Base-by-base conservation (phyloP, 371 early-diverging fungal genomes). In the Catenaria anguillulae region DNA sequence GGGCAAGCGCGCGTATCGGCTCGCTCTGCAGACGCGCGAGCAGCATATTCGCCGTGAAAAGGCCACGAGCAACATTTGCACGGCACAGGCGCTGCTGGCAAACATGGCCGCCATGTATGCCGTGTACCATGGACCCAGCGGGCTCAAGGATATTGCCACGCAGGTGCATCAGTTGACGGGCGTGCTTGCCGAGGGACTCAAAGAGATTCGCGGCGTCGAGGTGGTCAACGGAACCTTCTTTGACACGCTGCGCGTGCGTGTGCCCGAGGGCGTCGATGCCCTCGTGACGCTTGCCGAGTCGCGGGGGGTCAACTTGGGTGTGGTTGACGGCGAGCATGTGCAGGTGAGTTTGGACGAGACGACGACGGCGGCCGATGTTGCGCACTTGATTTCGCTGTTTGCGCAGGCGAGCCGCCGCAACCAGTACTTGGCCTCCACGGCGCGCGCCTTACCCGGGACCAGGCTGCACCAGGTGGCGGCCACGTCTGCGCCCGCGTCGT, bases 41-140 rank as follows among this genome's bases (percentile, higher is more conserved):
- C 97, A 97, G 79, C 97, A 97, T 75, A 97, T 97, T 75, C 86
- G 93, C 56, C 84, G 96, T 67, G 97, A 97, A 67, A 95, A 95
- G 84, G 97, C 97, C 19, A 93, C 97, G 60, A 83, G 84, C 74
- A 97, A 97, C 78, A 97, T 97, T 63, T 97, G 97, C 78, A 97
- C 97, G 0, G 94, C 97, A 26, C 91, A 92, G 70, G 93, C 90
- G 46, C 76, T 92, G 56, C 75, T 90, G 64, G 93, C 93, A 64
- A 90, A 90, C 77, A 89, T 92, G 90, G 77, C 88, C 62, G 90
- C 90, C 65, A 88, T 92, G 86, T 92, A 92, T 65, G 93, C 92
- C 48, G 89, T 97, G 60, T 97, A 95, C 75, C 97, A 97, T 70
- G 97, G 97, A 50, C 96, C 97, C 21, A 75, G 82, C 73, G 95